Evolutionary conservation across 129 eudicot genomes (phyloP).

Genomic region (Smallanthus sonchifolius): DNA sequence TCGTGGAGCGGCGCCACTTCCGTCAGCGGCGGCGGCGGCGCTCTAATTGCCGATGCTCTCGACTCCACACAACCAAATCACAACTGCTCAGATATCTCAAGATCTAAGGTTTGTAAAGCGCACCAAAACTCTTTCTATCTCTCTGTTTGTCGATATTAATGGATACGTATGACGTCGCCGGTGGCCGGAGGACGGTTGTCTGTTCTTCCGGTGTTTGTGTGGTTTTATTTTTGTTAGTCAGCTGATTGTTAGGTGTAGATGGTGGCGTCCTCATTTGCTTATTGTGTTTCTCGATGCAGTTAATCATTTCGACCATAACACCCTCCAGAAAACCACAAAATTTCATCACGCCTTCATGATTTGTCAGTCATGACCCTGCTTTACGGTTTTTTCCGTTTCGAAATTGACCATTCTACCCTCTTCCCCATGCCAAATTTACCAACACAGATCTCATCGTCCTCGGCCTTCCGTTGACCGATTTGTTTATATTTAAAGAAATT

Average conservation of each 20-base stretch:
- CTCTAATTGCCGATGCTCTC: constrained; percentile 15
- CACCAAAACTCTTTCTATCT: background rate
- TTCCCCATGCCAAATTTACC: background rate
- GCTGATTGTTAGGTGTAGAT: background rate
- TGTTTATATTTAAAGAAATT: too few relatives aligned
- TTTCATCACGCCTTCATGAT: constrained; percentile 28
- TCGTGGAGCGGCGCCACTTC: constrained; percentile 71
- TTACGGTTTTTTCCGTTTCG: constrained; percentile 33
- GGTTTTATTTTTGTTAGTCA: background rate
- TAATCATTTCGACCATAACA: constrained; percentile 28
- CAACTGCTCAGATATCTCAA: constrained; percentile 28
- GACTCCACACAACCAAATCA: constrained; percentile 30
- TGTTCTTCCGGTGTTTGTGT: background rate
- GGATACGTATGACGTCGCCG: background rate
- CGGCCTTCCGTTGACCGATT: background rate
- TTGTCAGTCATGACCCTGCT: constrained; percentile 30
- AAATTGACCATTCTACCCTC: constrained; percentile 37
- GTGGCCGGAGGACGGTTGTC: background rate
- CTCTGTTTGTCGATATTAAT: background rate
- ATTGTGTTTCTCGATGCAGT: constrained; percentile 35
- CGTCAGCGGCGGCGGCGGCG: constrained; percentile 29
- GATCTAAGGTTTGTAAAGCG: constrained; percentile 61
- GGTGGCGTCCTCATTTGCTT: constrained; percentile 37
- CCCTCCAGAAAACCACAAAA: constrained; percentile 19
- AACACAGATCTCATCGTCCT: constrained; percentile 18